Conservation (phyloP, 495 filamentous ascomycete genomes). For the Collariella sp. region DNA sequence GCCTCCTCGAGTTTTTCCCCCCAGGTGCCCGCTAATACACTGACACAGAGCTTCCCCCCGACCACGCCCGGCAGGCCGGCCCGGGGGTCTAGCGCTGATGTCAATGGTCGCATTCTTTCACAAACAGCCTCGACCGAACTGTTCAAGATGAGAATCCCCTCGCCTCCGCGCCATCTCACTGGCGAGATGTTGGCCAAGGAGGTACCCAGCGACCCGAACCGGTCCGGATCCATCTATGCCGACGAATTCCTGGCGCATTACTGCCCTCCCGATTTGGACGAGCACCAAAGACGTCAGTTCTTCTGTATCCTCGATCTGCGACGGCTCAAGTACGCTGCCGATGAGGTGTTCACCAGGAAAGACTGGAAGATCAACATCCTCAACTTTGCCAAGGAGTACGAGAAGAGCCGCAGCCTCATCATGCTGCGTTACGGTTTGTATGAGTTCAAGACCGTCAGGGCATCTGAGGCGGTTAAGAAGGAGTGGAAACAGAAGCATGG, state of each 20-base stretch:
- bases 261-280: conserved; percentile 40
- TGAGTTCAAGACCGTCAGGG: conserved; percentile 45
- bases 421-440: conserved; percentile 46
- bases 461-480: conserved; percentile 39
- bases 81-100: conserved; percentile 22
- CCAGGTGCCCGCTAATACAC: conserved; percentile 20
- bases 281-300: conserved; percentile 42
- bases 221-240: conserved; percentile 39
- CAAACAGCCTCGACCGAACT: conserved; percentile 32
- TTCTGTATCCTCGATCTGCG: conserved; percentile 46
- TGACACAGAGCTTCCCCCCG: conserved; percentile 31
- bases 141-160: conserved; percentile 41
- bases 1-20: conserved; percentile 31
- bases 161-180: conserved; percentile 37
- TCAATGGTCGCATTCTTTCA: conserved; percentile 29
- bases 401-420: conserved; percentile 45
- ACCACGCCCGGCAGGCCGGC: conserved; percentile 24
- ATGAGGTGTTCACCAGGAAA: conserved; percentile 44
- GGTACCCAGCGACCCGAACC: conserved; percentile 34
- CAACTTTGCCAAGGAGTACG: conserved; percentile 46
- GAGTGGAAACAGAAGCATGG: conserved; percentile 42
- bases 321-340: conserved; percentile 43
- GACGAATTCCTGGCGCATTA: conserved; percentile 42
- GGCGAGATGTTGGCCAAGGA: conserved; percentile 39
- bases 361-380: conserved; percentile 46